phyloP scores from a whole-genome alignment of 2,329 filamentous ascomycete species.

The Apiospora malaysiana region DNA sequence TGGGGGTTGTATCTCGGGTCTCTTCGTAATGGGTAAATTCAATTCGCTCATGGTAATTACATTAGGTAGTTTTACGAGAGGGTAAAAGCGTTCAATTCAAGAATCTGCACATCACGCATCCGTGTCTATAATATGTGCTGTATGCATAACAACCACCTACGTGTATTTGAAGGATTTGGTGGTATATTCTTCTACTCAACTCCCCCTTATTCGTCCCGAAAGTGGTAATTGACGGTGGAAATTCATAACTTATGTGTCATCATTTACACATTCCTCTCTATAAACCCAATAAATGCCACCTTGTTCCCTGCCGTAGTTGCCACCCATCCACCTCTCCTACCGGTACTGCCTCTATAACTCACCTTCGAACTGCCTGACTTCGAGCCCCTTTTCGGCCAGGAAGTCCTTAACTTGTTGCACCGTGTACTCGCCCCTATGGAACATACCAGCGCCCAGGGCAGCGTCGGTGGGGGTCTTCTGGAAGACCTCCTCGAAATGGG shows the following conservation, averaged over 20 bases:
- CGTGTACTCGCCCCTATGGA: constrained; percentile 94
- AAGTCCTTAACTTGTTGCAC: constrained; percentile 93
- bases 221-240: neutral
- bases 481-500: constrained; percentile 92
- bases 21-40: neutral
- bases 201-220: constrained; percentile 30
- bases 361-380: constrained; percentile 81
- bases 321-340: neutral
- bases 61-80: constrained; percentile 1
- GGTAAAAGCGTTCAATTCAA: constrained; percentile 13
- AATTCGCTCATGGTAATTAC: neutral
- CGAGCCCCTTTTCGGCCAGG: constrained; percentile 71
- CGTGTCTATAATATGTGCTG: neutral
- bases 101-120: neutral
- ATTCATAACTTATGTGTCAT: neutral
- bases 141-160: neutral
- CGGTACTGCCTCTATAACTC: constrained; percentile 45
- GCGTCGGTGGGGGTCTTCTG: constrained; percentile 85
- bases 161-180: neutral
- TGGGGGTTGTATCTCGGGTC: neutral
- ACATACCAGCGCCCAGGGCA: constrained; percentile 95
- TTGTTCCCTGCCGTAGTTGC: constrained; percentile 21
- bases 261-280: neutral
- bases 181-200: constrained; percentile 20
- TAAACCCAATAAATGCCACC: neutral